phyloP scores from a whole-genome alignment of 1,284 basidiomycete species.

The Pisolithus thermaeus region DNA sequence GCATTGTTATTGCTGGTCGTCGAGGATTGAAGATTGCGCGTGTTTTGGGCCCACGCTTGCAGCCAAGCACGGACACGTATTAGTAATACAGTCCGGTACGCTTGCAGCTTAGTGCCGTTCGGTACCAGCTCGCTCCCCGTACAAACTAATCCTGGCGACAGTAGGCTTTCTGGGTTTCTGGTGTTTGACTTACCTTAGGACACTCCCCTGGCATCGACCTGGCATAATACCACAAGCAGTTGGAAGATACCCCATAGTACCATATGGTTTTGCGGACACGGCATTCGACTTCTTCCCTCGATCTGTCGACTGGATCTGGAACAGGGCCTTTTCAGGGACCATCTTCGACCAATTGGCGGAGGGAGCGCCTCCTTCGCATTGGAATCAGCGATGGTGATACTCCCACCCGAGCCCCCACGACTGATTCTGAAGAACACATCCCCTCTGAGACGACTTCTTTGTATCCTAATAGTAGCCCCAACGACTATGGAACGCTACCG shows the following conservation, averaged over 20 bases:
- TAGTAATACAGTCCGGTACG: too few relatives aligned
- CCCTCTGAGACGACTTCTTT: conserved; percentile 18
- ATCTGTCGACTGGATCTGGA: conserved; percentile 6
- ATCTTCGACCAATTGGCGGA: conserved; percentile 27
- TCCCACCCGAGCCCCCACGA: neutral
- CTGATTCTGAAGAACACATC: conserved; percentile 1
- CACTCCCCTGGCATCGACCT: too few relatives aligned
- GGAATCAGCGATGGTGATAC: conserved; percentile 6
- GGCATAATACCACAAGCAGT: too few relatives aligned
- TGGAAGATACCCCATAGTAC: neutral
- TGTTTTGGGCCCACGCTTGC: conserved; percentile 17
- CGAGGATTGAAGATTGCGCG: conserved; percentile 11
- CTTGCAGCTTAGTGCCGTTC: too few relatives aligned
- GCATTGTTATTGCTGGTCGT: conserved; percentile 18
- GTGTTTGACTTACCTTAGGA: too few relatives aligned
- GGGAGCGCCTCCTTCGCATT: conserved; percentile 28
- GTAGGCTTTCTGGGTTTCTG: too few relatives aligned
- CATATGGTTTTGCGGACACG: conserved; percentile 16
- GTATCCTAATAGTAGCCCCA: conserved; percentile 2
- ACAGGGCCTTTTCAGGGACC: conserved; percentile 24
- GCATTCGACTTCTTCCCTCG: conserved; percentile 18
- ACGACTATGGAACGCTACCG: conserved; percentile 17
- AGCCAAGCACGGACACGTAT: too few relatives aligned
- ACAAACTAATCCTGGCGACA: too few relatives aligned
- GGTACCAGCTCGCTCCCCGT: too few relatives aligned